Base-by-base conservation (phyloP, 1,284 basidiomycete genomes). In the Cutaneotrichosporon daszewskae region DNA sequence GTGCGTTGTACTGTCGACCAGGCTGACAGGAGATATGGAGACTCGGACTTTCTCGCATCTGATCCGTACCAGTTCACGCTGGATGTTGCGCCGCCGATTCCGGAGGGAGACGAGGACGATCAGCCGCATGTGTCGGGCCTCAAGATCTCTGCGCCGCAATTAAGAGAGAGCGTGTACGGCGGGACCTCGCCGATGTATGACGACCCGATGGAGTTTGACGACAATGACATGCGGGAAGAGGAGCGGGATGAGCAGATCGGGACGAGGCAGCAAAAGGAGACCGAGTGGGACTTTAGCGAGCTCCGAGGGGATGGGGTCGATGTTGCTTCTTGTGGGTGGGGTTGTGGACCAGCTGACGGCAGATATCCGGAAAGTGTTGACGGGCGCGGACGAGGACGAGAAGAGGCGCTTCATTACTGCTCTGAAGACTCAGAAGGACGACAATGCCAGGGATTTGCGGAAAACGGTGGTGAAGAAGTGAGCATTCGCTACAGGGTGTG, bases 391-490 rank as follows among this genome's bases (percentile, higher is more conserved):
- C 33, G 59, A 63, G 17, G 63, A 67, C 23, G 71, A 73, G 57
- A 61, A 68, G 43, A 57, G 58, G 43, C 51, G 64, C 12, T 69
- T 73, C 48, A 60, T 58, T 25, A 59, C 62, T 7, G 70, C 70
- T 9, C 40, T 73, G 34, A 49, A 60, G 51, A 54, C 53, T 35
- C 55, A 60, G 12, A 66, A 67, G 43, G 55, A 63, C 37, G 45
- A 48, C 35, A 70, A 64, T 19, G 54, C 60, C 5, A 62, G 62
- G 43, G 65, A 72, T 43, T 42, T 69, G 37, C 40, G 41, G 14
- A 77, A 78, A 48, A 89, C 83, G 53, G 88, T 92, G 0, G 90
- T 90, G 75, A 86, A 89, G 71, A 89, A 92, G 88, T 89, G 58
- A 36, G 77, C 69, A n/a, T 34, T 12, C 37, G 16, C 12, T 5